phyloP scores from a whole-genome alignment of 371 early-diverging fungal genomes.

The Actinomortierella wolfii region DNA sequence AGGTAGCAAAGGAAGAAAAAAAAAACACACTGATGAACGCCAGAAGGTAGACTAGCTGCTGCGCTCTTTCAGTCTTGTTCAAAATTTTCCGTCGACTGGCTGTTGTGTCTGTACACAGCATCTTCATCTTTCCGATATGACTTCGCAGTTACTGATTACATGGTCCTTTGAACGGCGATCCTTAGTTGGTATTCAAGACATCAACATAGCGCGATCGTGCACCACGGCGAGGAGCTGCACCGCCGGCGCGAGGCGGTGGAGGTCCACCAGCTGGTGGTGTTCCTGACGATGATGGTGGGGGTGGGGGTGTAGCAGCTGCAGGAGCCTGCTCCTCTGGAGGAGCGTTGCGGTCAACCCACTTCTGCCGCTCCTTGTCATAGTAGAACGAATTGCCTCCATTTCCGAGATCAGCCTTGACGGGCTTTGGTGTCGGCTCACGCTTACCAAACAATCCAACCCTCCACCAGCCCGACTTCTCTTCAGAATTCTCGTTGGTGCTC shows the following conservation, averaged over 20 bases:
- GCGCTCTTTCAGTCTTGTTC: too few relatives aligned
- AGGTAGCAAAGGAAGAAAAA: too few relatives aligned
- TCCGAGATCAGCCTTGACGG: slow-evolving; percentile 71
- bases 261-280: slow-evolving; percentile 25
- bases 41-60: too few relatives aligned
- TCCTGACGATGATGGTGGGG: slow-evolving; percentile 41
- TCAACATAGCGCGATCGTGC: slow-evolving; percentile 55
- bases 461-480: slow-evolving; percentile 53
- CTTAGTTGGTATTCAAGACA: slow-evolving; percentile 31
- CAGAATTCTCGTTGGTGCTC: too few relatives aligned
- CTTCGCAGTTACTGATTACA: too few relatives aligned
- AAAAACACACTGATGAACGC: too few relatives aligned
- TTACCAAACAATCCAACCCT: slow-evolving; percentile 55
- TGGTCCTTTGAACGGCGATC: too few relatives aligned
- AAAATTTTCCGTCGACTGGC: too few relatives aligned
- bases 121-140: too few relatives aligned
- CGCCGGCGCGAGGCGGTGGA: slow-evolving; percentile 13
- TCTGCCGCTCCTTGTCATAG: slow-evolving; percentile 66
- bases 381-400: slow-evolving; percentile 65
- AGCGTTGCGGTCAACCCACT: slow-evolving; percentile 62
- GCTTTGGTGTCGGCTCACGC: slow-evolving; percentile 50
- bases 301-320: slow-evolving; percentile 43
- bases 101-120: too few relatives aligned
- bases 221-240: slow-evolving; percentile 38
- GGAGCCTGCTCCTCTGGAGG: slow-evolving; percentile 26